A percentile compares a stretch with the other conserved stretches of the same genome.
phyloP scores from a whole-genome alignment of 2,329 filamentous ascomycete genomes.

The Pyrenochaeta sp. region DNA sequence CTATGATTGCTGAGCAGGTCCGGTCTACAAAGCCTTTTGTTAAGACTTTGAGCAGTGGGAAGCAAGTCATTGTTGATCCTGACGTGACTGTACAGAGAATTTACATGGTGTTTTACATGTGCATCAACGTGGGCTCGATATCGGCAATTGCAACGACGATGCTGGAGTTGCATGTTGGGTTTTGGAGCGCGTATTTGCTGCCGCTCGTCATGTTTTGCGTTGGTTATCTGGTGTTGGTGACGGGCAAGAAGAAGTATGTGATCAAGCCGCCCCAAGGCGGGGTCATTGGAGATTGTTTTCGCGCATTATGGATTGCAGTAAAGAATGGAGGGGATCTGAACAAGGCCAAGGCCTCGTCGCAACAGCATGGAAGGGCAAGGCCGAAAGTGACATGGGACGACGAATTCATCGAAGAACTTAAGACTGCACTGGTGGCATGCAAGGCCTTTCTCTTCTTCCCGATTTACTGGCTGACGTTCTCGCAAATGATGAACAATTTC shows the following conservation, averaged over 20 bases:
- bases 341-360: constrained; percentile 69
- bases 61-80: constrained; percentile 56
- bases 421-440: constrained; percentile 71
- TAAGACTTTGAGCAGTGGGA: constrained; percentile 48
- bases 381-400: constrained; percentile 68
- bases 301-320: constrained; percentile 64
- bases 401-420: constrained; percentile 75
- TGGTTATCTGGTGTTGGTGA: constrained; percentile 63
- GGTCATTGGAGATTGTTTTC: constrained; percentile 59
- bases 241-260: constrained; percentile 45
- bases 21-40: constrained; percentile 52
- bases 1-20: constrained; percentile 60
- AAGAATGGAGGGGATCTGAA: constrained; percentile 63
- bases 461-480: constrained; percentile 57
- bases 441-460: constrained; percentile 69
- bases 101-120: constrained; percentile 73
- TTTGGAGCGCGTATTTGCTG: constrained; percentile 73
- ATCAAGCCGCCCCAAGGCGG: constrained; percentile 50
- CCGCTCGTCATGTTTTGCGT: constrained; percentile 72
- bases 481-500: constrained; percentile 59
- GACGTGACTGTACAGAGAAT: constrained; percentile 57
- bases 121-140: constrained; percentile 76
- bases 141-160: constrained; percentile 74
- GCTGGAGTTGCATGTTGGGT: constrained; percentile 74
- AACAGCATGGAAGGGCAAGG: constrained; percentile 50